Percentiles rank a stretch among this genome's conserved stretches.
These are phyloP conservation scores for Pseudocercospora macadamiae DNA, from an alignment of 2,329 filamentous ascomycete genomes.

Conservation along the genomic window DNA sequence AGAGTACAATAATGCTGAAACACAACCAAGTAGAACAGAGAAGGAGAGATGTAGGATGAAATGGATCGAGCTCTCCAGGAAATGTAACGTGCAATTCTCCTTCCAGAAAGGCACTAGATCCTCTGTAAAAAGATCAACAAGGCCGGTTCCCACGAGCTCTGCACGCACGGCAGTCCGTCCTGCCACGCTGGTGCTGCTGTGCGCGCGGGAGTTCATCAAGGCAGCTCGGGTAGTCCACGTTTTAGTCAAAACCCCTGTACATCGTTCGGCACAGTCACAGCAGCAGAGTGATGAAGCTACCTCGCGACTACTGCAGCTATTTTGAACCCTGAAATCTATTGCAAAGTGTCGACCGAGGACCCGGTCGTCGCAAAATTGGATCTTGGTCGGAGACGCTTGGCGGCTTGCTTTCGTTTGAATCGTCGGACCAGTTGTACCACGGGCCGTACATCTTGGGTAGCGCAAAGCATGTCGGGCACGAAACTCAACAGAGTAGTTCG, in stretches of 20 bases:
- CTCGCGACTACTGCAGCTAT: neutral
- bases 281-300: too few relatives aligned
- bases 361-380: neutral
- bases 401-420: neutral
- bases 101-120: slow-evolving; percentile 13
- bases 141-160: slow-evolving; percentile 6
- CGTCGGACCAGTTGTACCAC: neutral
- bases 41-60: neutral
- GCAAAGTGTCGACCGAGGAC: neutral
- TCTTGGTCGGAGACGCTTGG: slow-evolving; percentile 1
- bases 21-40: neutral
- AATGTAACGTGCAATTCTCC: slow-evolving; percentile 14
- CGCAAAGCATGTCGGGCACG: slow-evolving; percentile 11
- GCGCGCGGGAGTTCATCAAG: too few relatives aligned
- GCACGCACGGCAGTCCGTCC: slow-evolving; percentile 8
- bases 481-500: neutral
- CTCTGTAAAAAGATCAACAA: neutral
- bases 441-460: slow-evolving; percentile 6
- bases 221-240: neutral
- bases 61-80: slow-evolving; percentile 16
- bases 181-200: neutral
- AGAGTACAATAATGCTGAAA: neutral
- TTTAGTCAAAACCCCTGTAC: neutral
- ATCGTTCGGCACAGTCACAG: too few relatives aligned
- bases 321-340: too few relatives aligned